A percentile compares a stretch with the other conserved stretches of the same genome.
Conservation (phyloP, 305 asterid genomes). For the Petunia hybrid region DNA sequence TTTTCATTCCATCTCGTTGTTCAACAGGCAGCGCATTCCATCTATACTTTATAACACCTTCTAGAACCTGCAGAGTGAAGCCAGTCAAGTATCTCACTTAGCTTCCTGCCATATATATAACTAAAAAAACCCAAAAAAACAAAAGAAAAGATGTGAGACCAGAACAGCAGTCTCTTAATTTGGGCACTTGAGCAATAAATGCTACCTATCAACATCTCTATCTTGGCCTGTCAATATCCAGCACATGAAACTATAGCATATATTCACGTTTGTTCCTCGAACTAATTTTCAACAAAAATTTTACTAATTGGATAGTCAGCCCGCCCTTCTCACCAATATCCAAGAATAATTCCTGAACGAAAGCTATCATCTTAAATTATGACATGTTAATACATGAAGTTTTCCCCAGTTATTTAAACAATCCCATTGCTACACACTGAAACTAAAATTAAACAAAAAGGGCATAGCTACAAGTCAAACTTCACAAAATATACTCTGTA, state of each 20-base stretch:
- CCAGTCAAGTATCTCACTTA: conserved; percentile 6
- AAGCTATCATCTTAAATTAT: neutral
- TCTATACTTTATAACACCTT: conserved; percentile 96
- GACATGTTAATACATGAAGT: neutral
- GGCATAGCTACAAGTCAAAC: neutral
- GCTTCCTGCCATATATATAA: conserved; percentile 9
- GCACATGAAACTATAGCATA: conserved; percentile 5
- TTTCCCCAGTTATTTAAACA: neutral
- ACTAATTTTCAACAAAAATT: neutral
- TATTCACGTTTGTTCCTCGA: conserved; percentile 2
- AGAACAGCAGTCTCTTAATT: neutral
- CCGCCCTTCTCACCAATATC: conserved; percentile 1
- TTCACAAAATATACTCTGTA: conserved; percentile 23
- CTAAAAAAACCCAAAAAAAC: neutral
- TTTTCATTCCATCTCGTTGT: conserved; percentile 99
- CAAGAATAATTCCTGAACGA: conserved; percentile 1
- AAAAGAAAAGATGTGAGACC: conserved; percentile 3
- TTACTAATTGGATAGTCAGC: conserved; percentile 8
- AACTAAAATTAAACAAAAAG: conserved; percentile 14
- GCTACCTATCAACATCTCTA: conserved; percentile 11
- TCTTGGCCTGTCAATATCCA: neutral
- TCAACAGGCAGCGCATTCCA: conserved; percentile 98
- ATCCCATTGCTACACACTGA: neutral
- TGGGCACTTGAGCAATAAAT: neutral
- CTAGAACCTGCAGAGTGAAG: conserved; percentile 68